Evolutionary conservation across 257 asterid genomes (phyloP).

Genomic region (Fraxinus excelsior): DNA sequence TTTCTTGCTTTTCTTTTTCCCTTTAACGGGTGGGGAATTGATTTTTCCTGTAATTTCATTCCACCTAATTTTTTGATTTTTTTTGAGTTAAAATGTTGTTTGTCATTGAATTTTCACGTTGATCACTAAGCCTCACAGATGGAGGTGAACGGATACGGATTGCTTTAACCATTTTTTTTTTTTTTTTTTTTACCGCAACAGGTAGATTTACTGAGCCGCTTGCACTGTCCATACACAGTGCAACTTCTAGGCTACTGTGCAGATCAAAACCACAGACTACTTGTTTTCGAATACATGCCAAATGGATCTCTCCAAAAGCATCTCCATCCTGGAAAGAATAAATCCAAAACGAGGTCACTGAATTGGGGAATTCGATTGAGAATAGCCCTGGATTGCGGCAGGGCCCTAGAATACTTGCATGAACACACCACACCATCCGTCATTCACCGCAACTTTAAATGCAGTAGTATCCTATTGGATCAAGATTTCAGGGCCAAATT

Average conservation of each 20-base stretch:
- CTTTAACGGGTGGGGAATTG: neutral
- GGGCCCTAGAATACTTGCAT: slow-evolving; percentile 72
- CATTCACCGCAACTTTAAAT: slow-evolving; percentile 74
- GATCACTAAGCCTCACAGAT: neutral
- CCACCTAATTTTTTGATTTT: neutral
- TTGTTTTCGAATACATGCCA: slow-evolving; percentile 68
- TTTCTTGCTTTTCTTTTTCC: neutral
- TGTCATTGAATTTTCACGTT: neutral
- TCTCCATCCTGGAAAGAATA: slow-evolving; percentile 42
- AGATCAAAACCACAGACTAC: slow-evolving; percentile 67
- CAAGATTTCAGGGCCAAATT: slow-evolving; percentile 64
- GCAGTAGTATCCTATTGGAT: slow-evolving; percentile 64
- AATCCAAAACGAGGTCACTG: slow-evolving; percentile 20
- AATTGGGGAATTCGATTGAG: slow-evolving; percentile 64
- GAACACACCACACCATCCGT: slow-evolving; percentile 72
- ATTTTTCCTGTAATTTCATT: neutral
- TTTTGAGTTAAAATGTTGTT: neutral
- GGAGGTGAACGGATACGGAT: neutral
- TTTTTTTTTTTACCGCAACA: slow-evolving; percentile 13
- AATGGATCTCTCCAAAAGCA: slow-evolving; percentile 57
- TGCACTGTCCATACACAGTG: slow-evolving; percentile 57
- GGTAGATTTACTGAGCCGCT: slow-evolving; percentile 75
- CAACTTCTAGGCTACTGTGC: slow-evolving; percentile 85
- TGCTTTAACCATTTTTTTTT: neutral
- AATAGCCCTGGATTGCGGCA: slow-evolving; percentile 73